Conservation (phyloP, 208 protist species). For the Leishmania amazonensis region DNA sequence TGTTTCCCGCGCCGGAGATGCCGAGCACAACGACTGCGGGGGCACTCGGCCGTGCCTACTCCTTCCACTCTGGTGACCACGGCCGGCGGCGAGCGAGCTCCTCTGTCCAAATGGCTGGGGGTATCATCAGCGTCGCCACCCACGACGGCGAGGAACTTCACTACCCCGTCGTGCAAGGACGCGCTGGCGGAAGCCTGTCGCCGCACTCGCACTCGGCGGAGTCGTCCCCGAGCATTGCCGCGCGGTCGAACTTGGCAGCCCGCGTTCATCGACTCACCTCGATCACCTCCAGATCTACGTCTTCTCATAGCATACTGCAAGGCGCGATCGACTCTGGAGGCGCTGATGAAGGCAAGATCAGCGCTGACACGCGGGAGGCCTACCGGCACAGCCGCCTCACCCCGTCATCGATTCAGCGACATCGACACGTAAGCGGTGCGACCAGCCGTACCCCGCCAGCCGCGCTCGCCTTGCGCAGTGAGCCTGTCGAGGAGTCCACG, state of each 20-base stretch:
- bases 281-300: neutral
- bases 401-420: constrained; percentile 25
- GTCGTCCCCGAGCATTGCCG: neutral
- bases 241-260: constrained; percentile 2
- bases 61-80: neutral
- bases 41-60: neutral
- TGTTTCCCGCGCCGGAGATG: constrained; percentile 8
- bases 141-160: constrained; percentile 21
- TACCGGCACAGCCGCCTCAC: constrained; percentile 30
- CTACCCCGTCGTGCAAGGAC: constrained; percentile 29
- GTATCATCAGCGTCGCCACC: constrained; percentile 23
- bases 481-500: constrained; percentile 24
- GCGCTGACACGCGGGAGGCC: constrained; percentile 5
- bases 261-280: constrained; percentile 17
- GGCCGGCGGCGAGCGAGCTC: neutral
- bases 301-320: neutral
- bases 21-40: neutral
- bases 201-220: constrained; percentile 1
- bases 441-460: constrained; percentile 16
- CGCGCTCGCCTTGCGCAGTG: constrained; percentile 15
- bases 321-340: neutral
- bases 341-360: constrained; percentile 7
- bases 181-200: constrained; percentile 27
- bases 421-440: constrained; percentile 12
- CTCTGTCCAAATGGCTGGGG: neutral